Percentiles rank a stretch among this genome's conserved stretches.
These are phyloP conservation scores for Musa acuminata DNA, from an alignment of 176 grass and related monocot species.

Conservation along the genomic window DNA sequence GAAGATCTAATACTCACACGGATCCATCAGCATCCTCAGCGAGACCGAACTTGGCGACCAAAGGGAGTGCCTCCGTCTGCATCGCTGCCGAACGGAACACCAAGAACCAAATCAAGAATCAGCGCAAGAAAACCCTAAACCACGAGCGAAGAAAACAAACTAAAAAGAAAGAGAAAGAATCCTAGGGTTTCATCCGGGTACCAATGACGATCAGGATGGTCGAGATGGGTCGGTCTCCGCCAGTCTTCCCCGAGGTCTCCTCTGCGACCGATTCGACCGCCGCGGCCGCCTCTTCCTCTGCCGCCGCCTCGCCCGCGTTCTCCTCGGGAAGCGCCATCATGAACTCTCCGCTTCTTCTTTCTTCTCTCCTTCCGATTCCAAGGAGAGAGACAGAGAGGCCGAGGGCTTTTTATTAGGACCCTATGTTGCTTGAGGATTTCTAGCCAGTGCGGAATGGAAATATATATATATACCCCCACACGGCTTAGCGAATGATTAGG, in stretches of 20 bases:
- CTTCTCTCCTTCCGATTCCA: not conserved
- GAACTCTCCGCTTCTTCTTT: not conserved
- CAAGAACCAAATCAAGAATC: not conserved
- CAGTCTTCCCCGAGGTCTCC: constrained; percentile 11
- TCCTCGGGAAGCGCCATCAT: constrained; percentile 2
- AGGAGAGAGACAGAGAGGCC: too few species aligned
- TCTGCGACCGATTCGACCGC: constrained; percentile 17
- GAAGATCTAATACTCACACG: constrained; percentile 23
- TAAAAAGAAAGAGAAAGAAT: not conserved
- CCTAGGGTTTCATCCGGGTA: not conserved
- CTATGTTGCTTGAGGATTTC: not conserved
- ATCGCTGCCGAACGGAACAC: constrained; percentile 36
- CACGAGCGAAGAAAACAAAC: not conserved
- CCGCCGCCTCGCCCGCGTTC: not conserved
- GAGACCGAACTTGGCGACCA: constrained; percentile 60
- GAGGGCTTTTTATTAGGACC: too few species aligned
- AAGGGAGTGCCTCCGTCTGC: constrained; percentile 72
- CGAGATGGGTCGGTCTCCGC: constrained; percentile 29
- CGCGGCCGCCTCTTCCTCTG: not conserved
- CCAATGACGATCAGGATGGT: constrained; percentile 73
- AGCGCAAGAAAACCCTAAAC: not conserved
- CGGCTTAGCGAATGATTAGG: too few species aligned
- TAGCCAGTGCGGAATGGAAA: not conserved
- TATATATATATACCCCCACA: too few species aligned
- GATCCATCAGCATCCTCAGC: constrained; percentile 35